phyloP scores from a whole-genome alignment of 2,329 filamentous ascomycete genomes.

The Fusarium redolens region DNA sequence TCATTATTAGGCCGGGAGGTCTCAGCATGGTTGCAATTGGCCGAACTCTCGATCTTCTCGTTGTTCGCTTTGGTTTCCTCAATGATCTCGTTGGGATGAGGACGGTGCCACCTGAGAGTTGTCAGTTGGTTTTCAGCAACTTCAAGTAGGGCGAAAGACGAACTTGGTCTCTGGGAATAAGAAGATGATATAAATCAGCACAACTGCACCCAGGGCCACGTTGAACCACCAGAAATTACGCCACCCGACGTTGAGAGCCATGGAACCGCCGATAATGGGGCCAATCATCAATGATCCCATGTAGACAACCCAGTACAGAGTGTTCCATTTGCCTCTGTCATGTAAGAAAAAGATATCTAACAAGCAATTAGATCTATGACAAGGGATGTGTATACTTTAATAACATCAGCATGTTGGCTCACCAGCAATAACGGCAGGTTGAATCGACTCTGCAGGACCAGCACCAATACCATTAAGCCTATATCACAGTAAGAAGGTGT shows the following conservation, averaged over 20 bases:
- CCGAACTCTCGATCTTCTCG: neutral
- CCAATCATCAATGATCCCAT: neutral
- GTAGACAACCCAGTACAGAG: neutral
- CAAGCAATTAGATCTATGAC: neutral
- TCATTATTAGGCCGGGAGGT: neutral
- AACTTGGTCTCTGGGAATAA: neutral
- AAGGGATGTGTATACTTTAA: neutral
- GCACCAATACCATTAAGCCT: neutral
- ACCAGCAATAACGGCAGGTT: neutral
- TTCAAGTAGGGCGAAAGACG: neutral
- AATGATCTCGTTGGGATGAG: neutral
- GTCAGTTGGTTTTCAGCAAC: neutral
- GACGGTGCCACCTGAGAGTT: neutral
- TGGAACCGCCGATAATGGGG: neutral
- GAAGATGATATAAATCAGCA: neutral
- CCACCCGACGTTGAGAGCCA: neutral
- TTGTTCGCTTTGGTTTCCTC: neutral
- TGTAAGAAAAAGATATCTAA: neutral
- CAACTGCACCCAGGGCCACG: neutral
- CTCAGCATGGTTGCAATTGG: neutral
- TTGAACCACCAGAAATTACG: constrained; percentile 5
- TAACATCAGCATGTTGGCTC: neutral
- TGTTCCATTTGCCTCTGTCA: constrained; percentile 2
- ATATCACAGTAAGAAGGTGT: neutral
- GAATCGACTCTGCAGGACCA: neutral